Conservation (phyloP, 192 early-diverging fungal genomes). For the Coemansia sp. region DNA sequence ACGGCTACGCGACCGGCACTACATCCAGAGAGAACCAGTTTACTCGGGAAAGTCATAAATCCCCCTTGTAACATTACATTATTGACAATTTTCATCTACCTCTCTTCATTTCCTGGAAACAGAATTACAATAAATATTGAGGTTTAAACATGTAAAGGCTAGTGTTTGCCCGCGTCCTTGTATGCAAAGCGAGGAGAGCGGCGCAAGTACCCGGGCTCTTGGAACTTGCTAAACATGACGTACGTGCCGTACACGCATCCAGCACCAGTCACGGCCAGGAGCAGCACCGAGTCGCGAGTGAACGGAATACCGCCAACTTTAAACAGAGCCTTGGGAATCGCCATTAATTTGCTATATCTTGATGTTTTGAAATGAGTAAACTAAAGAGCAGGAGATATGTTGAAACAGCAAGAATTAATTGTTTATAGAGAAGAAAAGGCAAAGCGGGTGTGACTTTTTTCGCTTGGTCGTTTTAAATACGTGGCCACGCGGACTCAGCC, state of each 20-base stretch:
- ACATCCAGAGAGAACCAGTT: conserved; percentile 22
- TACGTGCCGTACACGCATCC: conserved; percentile 51
- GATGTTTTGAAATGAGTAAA: conserved; percentile 3
- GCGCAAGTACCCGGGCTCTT: conserved; percentile 52
- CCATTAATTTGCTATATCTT: conserved; percentile 3
- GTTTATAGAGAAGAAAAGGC: not conserved
- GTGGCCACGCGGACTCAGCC: not conserved
- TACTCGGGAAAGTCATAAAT: conserved; percentile 17
- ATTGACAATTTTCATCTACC: not conserved
- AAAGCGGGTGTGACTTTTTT: not conserved
- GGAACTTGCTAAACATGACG: conserved; percentile 51
- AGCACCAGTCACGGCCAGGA: conserved; percentile 42
- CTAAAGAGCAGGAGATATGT: not conserved
- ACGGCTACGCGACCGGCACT: conserved; percentile 40
- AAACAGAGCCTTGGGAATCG: conserved; percentile 38
- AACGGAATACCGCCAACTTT: conserved; percentile 36
- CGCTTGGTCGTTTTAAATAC: not conserved
- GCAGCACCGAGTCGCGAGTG: conserved; percentile 43
- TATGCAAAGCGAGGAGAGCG: conserved; percentile 35
- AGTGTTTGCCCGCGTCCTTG: conserved; percentile 21
- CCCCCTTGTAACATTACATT: not conserved
- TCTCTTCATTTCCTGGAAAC: too few relatives aligned
- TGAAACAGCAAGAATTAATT: not conserved
- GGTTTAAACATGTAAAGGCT: not conserved
- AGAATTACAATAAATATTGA: too few relatives aligned